These are phyloP conservation scores for Alternaria triticina DNA, from an alignment of 2,329 filamentous ascomycete genomes.

Conservation along the genomic window DNA sequence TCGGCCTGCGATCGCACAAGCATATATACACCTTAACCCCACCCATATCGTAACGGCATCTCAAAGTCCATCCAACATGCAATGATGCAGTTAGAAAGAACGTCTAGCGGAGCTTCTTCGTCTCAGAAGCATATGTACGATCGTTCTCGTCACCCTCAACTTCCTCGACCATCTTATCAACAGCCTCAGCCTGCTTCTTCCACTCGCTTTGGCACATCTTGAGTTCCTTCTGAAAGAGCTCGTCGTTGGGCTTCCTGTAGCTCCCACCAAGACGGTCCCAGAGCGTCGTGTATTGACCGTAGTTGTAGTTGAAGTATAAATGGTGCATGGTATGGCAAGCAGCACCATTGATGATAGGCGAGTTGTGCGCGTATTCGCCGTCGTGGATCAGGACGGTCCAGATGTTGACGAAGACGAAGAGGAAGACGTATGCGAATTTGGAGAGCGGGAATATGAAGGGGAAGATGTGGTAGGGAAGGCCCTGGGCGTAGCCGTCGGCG, in stretches of 20 bases:
- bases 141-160: conserved; percentile 67
- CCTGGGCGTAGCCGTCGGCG: conserved; percentile 87
- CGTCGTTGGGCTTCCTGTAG: conserved; percentile 84
- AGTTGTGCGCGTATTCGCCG: conserved; percentile 91
- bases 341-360: conserved; percentile 89
- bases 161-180: conserved; percentile 76
- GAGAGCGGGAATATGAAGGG: conserved; percentile 92
- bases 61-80: not conserved
- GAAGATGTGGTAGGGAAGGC: conserved; percentile 90
- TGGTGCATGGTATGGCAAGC: conserved; percentile 94
- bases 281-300: conserved; percentile 90
- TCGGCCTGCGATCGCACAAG: conserved; percentile 11
- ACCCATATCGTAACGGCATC: conserved; percentile 9
- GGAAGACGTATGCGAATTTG: conserved; percentile 83
- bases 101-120: conserved; percentile 46
- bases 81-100: not conserved
- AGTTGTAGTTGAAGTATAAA: conserved; percentile 75
- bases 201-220: conserved; percentile 86
- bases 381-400: conserved; percentile 98
- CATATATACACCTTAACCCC: not conserved
- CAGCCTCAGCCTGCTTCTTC: conserved; percentile 76
- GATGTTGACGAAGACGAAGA: conserved; percentile 93
- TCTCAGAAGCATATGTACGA: conserved; percentile 49
- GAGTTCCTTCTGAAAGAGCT: conserved; percentile 81
- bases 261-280: conserved; percentile 89